These are phyloP conservation scores for Salicornia ramosissima DNA, from an alignment of 148 eudicot genomes.

Conservation along the genomic window DNA sequence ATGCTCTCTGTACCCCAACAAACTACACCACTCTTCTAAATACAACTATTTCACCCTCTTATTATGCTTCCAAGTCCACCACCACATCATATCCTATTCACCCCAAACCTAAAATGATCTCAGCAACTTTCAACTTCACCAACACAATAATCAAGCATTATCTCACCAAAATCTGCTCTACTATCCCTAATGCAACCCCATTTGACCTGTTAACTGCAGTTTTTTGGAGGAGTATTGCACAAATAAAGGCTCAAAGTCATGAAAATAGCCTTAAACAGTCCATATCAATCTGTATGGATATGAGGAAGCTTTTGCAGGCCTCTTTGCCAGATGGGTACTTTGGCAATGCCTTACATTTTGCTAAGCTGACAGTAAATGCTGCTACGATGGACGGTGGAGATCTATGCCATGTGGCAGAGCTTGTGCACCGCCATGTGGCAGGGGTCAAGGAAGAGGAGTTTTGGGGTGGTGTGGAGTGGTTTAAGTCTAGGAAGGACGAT, in stretches of 20 bases:
- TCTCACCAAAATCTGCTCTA: constrained; percentile 24
- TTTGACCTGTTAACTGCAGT: constrained; percentile 54
- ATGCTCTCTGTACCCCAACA: constrained; percentile 22
- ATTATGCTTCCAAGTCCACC: constrained; percentile 23
- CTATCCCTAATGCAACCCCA: constrained; percentile 37
- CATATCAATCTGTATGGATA: constrained; percentile 46
- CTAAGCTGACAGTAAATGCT: constrained; percentile 18
- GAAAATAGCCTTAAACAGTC: constrained; percentile 9
- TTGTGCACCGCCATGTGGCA: constrained; percentile 34
- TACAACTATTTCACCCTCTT: constrained; percentile 5
- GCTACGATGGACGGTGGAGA: constrained; percentile 9
- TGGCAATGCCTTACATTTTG: constrained; percentile 50
- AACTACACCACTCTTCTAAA: background rate
- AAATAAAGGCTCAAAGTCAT: constrained; percentile 5
- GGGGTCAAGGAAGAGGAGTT: constrained; percentile 37
- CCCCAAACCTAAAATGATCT: constrained; percentile 17
- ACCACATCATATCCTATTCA: background rate
- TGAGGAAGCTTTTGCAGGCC: constrained; percentile 30
- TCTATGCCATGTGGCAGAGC: constrained; percentile 19
- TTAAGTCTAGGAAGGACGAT: constrained; percentile 31
- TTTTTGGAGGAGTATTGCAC: constrained; percentile 42
- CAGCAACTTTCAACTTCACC: constrained; percentile 45
- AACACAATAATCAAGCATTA: constrained; percentile 21
- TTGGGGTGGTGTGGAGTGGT: constrained; percentile 31
- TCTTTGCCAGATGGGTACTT: constrained; percentile 46